Conservation (phyloP, 2,329 filamentous ascomycete species). For the Intubia oerlemansii region DNA sequence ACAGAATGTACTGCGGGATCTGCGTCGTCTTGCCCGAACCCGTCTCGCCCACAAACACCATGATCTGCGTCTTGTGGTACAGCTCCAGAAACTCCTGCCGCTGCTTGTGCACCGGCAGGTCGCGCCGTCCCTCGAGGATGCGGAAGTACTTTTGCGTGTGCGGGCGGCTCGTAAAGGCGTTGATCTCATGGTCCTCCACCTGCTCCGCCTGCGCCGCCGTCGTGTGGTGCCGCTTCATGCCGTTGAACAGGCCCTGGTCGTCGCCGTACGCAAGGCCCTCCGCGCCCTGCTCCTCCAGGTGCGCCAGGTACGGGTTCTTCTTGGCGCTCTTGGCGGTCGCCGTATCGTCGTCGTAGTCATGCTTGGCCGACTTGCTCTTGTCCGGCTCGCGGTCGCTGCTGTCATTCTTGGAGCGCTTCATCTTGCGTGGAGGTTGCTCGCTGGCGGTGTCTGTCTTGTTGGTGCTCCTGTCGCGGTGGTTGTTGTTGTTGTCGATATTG, state of each 20-base stretch:
- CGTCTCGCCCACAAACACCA: slow-evolving; percentile 97
- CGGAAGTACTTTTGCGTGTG: slow-evolving; percentile 75
- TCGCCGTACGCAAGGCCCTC: slow-evolving; percentile 13
- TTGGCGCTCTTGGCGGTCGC: slow-evolving; percentile 8
- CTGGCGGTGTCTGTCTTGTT: too few species aligned
- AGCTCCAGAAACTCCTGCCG: slow-evolving; percentile 84
- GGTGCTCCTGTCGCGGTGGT: too few species aligned
- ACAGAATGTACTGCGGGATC: slow-evolving; percentile 95
- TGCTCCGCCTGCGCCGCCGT: slow-evolving; percentile 52
- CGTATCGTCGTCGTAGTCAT: slow-evolving; percentile 2
- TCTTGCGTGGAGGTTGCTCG: too few species aligned
- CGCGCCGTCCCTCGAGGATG: slow-evolving; percentile 65
- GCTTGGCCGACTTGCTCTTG: neutral
- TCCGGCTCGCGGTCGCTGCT: neutral
- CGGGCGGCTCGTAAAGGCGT: slow-evolving; percentile 62
- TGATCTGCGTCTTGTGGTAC: slow-evolving; percentile 85
- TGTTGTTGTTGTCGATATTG: too few species aligned
- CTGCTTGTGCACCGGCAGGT: slow-evolving; percentile 82
- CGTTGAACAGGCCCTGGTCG: slow-evolving; percentile 21
- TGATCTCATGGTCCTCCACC: slow-evolving; percentile 62
- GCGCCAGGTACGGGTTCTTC: slow-evolving; percentile 76
- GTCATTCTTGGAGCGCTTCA: neutral
- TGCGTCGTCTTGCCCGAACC: slow-evolving; percentile 99
- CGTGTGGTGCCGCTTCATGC: slow-evolving; percentile 58
- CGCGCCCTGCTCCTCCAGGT: slow-evolving; percentile 37